A percentile compares a stretch with the other conserved stretches of the same genome.
phyloP scores from a whole-genome alignment of 306 rosid genomes.

The Lathyrus aphaca region DNA sequence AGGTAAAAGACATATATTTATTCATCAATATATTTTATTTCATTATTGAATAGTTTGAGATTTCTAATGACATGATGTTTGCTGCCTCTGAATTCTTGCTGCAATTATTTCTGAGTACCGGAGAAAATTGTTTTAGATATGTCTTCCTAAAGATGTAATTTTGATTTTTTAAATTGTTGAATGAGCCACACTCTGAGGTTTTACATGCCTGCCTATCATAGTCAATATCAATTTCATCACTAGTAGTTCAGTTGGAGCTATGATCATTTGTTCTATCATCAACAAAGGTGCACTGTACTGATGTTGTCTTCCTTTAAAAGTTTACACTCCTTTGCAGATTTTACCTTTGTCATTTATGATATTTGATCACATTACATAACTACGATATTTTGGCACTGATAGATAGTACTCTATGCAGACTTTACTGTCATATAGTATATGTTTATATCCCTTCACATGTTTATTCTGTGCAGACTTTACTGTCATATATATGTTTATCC shows the following conservation, averaged over 20 bases:
- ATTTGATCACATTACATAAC: slow-evolving; percentile 1
- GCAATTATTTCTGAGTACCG: slow-evolving; percentile 15
- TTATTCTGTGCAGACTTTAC: slow-evolving; percentile 16
- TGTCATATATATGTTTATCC: not conserved
- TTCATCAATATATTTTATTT: slow-evolving; percentile 27
- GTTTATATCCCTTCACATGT: not conserved
- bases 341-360: slow-evolving; percentile 1
- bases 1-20: slow-evolving; percentile 58
- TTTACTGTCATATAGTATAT: not conserved
- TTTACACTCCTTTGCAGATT: slow-evolving; percentile 19
- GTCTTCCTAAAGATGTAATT: not conserved
- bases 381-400: not conserved
- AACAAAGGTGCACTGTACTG: not conserved
- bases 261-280: slow-evolving; percentile 4
- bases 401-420: not conserved
- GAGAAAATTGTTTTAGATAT: slow-evolving; percentile 15
- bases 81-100: slow-evolving; percentile 11
- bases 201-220: not conserved
- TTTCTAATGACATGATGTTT: slow-evolving; percentile 8
- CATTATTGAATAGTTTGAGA: not conserved
- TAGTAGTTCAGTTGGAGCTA: not conserved
- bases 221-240: not conserved
- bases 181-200: slow-evolving; percentile 2
- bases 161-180: not conserved
- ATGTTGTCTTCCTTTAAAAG: not conserved